Percentiles rank a stretch among this genome's conserved stretches.
Evolutionary conservation across 352 stramenopile species (phyloP).

Genomic region (Phytophthora nicotianae): DNA sequence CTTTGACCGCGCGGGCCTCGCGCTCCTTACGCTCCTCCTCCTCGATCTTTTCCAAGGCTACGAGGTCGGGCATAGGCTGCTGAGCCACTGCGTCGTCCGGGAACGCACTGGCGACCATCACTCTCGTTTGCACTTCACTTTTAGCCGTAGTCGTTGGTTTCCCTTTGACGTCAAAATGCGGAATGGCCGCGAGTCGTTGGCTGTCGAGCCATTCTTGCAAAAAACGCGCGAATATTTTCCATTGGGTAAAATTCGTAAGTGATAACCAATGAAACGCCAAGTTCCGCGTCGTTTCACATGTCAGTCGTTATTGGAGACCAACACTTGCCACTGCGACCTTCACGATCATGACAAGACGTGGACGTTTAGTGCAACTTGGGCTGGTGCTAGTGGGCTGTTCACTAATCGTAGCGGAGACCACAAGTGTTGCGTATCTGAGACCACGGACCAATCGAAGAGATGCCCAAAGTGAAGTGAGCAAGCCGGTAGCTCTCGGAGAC

Average conservation of each 20-base stretch:
- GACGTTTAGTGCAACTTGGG: background rate
- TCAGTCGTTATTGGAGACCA: constrained; percentile 2
- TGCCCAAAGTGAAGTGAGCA: constrained; percentile 10
- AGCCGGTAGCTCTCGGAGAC: constrained; percentile 1
- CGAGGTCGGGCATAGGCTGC: constrained; percentile 64
- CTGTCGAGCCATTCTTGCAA: constrained; percentile 9
- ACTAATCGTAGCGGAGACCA: background rate
- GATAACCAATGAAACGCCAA: constrained; percentile 21
- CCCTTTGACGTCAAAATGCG: constrained; percentile 18
- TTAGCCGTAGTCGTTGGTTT: background rate
- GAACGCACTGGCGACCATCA: constrained; percentile 64
- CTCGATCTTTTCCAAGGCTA: constrained; percentile 75
- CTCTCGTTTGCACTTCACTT: constrained; percentile 11
- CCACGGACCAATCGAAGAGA: background rate
- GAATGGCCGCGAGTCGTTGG: constrained; percentile 17
- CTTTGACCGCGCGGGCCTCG: constrained; percentile 22
- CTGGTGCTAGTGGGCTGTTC: constrained; percentile 10
- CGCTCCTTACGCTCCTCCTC: constrained; percentile 39
- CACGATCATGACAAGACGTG: background rate
- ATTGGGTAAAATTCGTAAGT: constrained; percentile 24
- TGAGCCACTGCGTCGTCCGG: constrained; percentile 26
- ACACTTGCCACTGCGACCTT: background rate
- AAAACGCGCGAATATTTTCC: constrained; percentile 10
- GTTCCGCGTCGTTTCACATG: constrained; percentile 10
- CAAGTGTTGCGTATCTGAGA: background rate